Percentiles rank a stretch among this genome's conserved stretches.
phyloP scores from a whole-genome alignment of 2,329 filamentous ascomycete species.

The Calonectria hongkongensis region DNA sequence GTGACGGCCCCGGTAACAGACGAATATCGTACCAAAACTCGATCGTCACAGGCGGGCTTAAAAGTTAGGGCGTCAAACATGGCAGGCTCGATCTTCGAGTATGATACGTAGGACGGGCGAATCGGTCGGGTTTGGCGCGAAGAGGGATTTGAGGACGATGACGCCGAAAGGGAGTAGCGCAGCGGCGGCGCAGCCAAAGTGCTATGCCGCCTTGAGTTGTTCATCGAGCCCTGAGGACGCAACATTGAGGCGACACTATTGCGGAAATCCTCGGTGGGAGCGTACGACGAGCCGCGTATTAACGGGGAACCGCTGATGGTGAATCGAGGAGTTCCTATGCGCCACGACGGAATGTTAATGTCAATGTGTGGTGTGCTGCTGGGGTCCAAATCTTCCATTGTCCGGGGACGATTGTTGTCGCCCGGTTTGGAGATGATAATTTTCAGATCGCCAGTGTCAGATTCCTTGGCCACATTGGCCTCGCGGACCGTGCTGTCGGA shows the following conservation, averaged over 20 bases:
- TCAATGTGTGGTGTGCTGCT: slow-evolving; percentile 75
- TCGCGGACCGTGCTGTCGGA: slow-evolving; percentile 88
- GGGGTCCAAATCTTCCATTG: slow-evolving; percentile 73
- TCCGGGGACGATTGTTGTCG: slow-evolving; percentile 76
- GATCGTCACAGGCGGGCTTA: slow-evolving; percentile 86
- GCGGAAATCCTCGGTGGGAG: slow-evolving; percentile 82
- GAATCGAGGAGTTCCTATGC: slow-evolving; percentile 88
- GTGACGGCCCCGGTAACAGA: slow-evolving; percentile 82
- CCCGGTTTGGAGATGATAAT: slow-evolving; percentile 86
- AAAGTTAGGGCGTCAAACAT: slow-evolving; percentile 90
- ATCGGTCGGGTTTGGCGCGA: slow-evolving; percentile 64
- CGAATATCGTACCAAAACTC: slow-evolving; percentile 88
- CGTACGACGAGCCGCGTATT: slow-evolving; percentile 87
- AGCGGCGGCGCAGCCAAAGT: slow-evolving; percentile 62
- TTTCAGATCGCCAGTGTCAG: slow-evolving; percentile 82
- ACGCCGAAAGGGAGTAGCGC: slow-evolving; percentile 53
- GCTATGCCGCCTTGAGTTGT: slow-evolving; percentile 59
- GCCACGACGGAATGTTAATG: slow-evolving; percentile 88
- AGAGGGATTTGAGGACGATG: slow-evolving; percentile 55
- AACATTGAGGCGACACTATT: slow-evolving; percentile 76
- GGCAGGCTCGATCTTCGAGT: slow-evolving; percentile 77
- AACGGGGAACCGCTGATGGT: slow-evolving; percentile 84
- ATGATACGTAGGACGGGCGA: slow-evolving; percentile 69
- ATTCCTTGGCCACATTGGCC: slow-evolving; percentile 69
- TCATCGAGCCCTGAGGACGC: slow-evolving; percentile 58